These are phyloP conservation scores for Melanopsichium pennsylvanicum DNA, from an alignment of 1,284 basidiomycete species.

Conservation along the genomic window DNA sequence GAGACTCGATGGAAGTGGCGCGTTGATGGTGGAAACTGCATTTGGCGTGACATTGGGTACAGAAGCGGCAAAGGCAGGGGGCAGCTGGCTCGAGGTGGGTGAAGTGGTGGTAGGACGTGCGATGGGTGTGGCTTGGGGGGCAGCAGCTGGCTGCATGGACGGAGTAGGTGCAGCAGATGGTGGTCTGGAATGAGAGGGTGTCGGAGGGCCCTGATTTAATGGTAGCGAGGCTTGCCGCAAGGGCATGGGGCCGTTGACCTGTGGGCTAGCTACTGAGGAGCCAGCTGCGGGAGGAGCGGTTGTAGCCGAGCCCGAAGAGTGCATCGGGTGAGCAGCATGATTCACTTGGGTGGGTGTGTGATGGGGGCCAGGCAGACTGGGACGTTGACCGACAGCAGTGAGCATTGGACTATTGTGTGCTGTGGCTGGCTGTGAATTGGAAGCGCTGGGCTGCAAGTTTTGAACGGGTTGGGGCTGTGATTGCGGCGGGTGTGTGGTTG, in stretches of 20 bases:
- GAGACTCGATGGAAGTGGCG: constrained; percentile 4
- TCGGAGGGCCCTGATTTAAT: constrained; percentile 32
- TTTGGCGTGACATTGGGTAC: neutral
- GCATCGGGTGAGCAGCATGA: constrained; percentile 22
- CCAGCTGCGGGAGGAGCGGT: constrained; percentile 10
- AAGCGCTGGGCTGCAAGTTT: constrained; percentile 3
- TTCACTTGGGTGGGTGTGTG: constrained; percentile 25
- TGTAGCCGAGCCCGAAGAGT: constrained; percentile 13
- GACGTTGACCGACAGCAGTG: constrained; percentile 15
- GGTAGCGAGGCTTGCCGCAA: constrained; percentile 27
- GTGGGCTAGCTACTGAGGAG: constrained; percentile 21
- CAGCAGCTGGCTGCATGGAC: constrained; percentile 22
- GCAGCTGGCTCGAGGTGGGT: constrained; percentile 12
- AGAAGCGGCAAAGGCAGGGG: neutral
- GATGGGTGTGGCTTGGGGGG: constrained; percentile 3
- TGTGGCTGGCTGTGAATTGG: constrained; percentile 25
- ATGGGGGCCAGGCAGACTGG: constrained; percentile 22
- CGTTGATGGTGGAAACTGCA: neutral
- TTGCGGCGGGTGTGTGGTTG: constrained; percentile 13
- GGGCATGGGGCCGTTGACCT: constrained; percentile 26
- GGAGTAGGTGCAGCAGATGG: constrained; percentile 37
- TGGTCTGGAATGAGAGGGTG: constrained; percentile 34
- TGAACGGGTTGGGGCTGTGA: constrained; percentile 7
- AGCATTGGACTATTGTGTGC: constrained; percentile 34
- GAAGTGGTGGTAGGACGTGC: constrained; percentile 19